Percentiles rank a stretch among this genome's conserved stretches.
Conservation (phyloP, 2,329 filamentous ascomycete genomes). For the Elsinoe perseae region DNA sequence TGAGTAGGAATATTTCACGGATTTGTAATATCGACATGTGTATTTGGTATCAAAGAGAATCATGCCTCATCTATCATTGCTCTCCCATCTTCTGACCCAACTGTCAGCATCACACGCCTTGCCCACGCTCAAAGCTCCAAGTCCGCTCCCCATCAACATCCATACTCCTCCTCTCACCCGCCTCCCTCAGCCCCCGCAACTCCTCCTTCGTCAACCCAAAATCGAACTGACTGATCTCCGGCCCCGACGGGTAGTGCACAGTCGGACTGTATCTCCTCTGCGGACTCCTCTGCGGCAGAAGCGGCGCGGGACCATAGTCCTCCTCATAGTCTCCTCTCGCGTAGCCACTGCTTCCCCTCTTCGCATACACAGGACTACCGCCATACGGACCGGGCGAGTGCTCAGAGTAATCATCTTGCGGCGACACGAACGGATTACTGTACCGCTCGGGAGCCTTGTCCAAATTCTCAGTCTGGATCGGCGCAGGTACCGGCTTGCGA, state of each 20-base stretch:
- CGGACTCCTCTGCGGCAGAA: slow-evolving; percentile 17
- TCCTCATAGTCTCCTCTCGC: slow-evolving; percentile 12
- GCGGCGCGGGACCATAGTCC: slow-evolving; percentile 13
- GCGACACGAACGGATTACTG: slow-evolving; percentile 17
- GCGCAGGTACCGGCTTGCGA: slow-evolving; percentile 4
- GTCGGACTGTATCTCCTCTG: slow-evolving; percentile 12
- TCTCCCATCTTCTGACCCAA: background rate
- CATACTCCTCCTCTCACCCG: background rate
- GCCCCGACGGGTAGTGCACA: slow-evolving; percentile 16
- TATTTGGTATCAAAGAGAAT: background rate
- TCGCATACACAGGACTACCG: background rate
- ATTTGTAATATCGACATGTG: background rate
- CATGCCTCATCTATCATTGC: background rate
- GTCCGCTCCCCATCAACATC: background rate
- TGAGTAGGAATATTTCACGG: too few species aligned
- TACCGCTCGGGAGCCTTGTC: background rate
- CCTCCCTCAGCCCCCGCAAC: slow-evolving; percentile 8
- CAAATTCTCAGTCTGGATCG: background rate
- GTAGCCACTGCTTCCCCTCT: background rate
- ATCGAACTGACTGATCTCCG: slow-evolving; percentile 17
- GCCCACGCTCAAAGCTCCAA: slow-evolving; percentile 10
- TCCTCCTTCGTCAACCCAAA: slow-evolving; percentile 16
- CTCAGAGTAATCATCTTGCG: slow-evolving; percentile 13
- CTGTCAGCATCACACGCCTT: background rate
- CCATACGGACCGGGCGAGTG: slow-evolving; percentile 6